A percentile compares a stretch with the other conserved stretches of the same genome.
phyloP scores from a whole-genome alignment of 106 monocot genomes.

The Cymbidium sinense region DNA sequence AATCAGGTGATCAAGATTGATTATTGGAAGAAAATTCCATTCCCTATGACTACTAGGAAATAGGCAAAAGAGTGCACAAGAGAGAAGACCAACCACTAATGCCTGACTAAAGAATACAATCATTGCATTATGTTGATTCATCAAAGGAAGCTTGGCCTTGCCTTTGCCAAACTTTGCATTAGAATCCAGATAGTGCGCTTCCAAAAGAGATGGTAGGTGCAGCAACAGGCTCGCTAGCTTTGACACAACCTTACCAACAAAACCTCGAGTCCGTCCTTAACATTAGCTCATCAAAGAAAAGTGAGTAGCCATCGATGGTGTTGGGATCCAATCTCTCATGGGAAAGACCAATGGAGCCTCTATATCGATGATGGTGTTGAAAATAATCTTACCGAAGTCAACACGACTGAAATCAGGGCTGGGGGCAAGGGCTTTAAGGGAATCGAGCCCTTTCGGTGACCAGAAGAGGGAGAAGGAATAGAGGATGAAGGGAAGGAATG shows the following conservation, averaged over 20 bases:
- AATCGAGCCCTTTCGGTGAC: constrained; percentile 45
- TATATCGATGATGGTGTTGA: constrained; percentile 59
- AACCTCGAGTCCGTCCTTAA: constrained; percentile 49
- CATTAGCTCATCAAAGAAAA: constrained; percentile 92
- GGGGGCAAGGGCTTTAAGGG: constrained; percentile 48
- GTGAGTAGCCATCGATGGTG: constrained; percentile 50
- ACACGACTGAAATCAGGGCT: constrained; percentile 77
- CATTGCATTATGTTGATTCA: constrained; percentile 57
- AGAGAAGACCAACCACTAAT: constrained; percentile 62
- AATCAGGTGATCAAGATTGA: constrained; percentile 84
- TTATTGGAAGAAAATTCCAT: constrained; percentile 44
- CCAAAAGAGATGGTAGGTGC: constrained; percentile 60
- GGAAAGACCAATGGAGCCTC: constrained; percentile 53
- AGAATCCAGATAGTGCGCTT: constrained; percentile 53
- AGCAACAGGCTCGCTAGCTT: constrained; percentile 53
- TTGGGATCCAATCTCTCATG: constrained; percentile 18
- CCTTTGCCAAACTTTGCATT: constrained; percentile 32
- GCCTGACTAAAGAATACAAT: constrained; percentile 85
- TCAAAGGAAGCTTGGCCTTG: constrained; percentile 48
- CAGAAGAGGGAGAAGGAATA: constrained; percentile 60
- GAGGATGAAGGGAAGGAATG: constrained; percentile 52
- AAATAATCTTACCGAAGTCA: constrained; percentile 60
- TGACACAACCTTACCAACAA: constrained; percentile 68
- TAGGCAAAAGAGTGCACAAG: constrained; percentile 73
- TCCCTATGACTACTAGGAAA: constrained; percentile 53